These are phyloP conservation scores for Wickerhamiella shivajii DNA, from an alignment of 805 yeast species.

Conservation along the genomic window DNA sequence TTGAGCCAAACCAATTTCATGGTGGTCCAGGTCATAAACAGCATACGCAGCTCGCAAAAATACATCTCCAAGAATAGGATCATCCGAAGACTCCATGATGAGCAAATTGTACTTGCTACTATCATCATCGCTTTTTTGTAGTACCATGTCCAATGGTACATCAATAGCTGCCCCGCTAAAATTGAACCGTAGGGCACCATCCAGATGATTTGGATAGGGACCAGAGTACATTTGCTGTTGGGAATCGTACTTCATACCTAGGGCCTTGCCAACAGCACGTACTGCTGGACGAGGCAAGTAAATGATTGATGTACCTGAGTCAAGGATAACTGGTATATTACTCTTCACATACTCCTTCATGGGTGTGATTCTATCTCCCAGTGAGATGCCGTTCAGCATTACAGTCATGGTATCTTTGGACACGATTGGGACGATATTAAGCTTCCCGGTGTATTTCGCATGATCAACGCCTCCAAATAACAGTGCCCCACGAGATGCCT, in stretches of 20 bases:
- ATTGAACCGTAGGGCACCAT: slow-evolving; percentile 11
- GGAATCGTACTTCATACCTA: slow-evolving; percentile 10
- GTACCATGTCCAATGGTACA: slow-evolving; percentile 10
- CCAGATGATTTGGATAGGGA: not conserved
- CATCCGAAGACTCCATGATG: slow-evolving; percentile 12
- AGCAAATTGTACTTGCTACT: slow-evolving; percentile 1
- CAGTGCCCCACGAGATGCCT: slow-evolving; percentile 24
- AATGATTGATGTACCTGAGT: slow-evolving; percentile 39
- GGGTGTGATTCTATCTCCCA: not conserved
- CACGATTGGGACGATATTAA: slow-evolving; percentile 22
- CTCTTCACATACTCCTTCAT: slow-evolving; percentile 7
- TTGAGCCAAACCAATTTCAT: slow-evolving; percentile 41
- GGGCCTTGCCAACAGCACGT: slow-evolving; percentile 8
- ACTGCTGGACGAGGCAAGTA: slow-evolving; percentile 28
- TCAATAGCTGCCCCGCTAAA: slow-evolving; percentile 14
- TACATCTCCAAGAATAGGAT: slow-evolving; percentile 45
- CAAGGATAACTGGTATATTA: slow-evolving; percentile 24
- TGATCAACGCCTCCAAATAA: slow-evolving; percentile 32
- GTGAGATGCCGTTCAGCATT: slow-evolving; percentile 15
- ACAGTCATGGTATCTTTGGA: slow-evolving; percentile 11
- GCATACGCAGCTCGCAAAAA: slow-evolving; percentile 51
- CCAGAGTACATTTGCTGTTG: slow-evolving; percentile 9
- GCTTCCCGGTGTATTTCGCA: slow-evolving; percentile 27
- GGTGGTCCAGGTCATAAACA: slow-evolving; percentile 49
- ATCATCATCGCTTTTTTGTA: slow-evolving; percentile 3